Conservation (phyloP, 2,329 filamentous ascomycete genomes). For the Pseudocercospora fijiensis region DNA sequence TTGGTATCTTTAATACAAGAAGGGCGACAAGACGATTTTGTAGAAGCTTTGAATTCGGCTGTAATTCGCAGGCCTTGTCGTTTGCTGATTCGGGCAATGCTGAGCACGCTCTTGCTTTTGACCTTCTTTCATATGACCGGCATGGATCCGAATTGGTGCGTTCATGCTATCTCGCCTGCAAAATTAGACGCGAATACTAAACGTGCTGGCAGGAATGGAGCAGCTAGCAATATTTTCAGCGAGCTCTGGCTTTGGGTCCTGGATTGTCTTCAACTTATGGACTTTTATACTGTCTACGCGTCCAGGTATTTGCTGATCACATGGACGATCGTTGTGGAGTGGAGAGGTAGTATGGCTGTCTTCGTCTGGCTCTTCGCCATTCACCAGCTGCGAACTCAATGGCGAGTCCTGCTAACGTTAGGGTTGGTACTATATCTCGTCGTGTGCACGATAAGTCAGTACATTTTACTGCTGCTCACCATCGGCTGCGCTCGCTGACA, state of each 20-base stretch:
- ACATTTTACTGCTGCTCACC: too few relatives aligned
- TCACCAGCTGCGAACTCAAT: constrained; percentile 14
- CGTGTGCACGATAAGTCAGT: constrained; percentile 10
- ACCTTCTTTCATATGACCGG: constrained; percentile 53
- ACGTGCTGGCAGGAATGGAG: constrained; percentile 2
- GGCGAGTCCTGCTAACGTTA: constrained; percentile 17
- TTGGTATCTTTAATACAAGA: constrained; percentile 36
- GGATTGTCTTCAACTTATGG: constrained; percentile 56
- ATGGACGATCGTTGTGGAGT: constrained; percentile 65
- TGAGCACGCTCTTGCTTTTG: constrained; percentile 55
- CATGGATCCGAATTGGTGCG: constrained; percentile 21
- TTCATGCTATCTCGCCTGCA: background rate
- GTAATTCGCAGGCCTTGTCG: constrained; percentile 52
- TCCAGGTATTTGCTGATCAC: constrained; percentile 26
- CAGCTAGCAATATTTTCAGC: constrained; percentile 44
- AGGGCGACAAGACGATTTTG: constrained; percentile 38
- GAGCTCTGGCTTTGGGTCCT: constrained; percentile 52
- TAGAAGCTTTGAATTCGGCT: constrained; percentile 48
- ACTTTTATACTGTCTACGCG: constrained; percentile 19
- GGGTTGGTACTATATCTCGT: constrained; percentile 21
- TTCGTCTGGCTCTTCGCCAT: constrained; percentile 59
- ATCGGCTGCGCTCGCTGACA: background rate
- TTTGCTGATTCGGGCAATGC: constrained; percentile 53
- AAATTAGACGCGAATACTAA: background rate
- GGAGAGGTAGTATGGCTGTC: constrained; percentile 61